Conservation (phyloP, 805 yeast genomes). For the Metschnikowia reukaufii region DNA sequence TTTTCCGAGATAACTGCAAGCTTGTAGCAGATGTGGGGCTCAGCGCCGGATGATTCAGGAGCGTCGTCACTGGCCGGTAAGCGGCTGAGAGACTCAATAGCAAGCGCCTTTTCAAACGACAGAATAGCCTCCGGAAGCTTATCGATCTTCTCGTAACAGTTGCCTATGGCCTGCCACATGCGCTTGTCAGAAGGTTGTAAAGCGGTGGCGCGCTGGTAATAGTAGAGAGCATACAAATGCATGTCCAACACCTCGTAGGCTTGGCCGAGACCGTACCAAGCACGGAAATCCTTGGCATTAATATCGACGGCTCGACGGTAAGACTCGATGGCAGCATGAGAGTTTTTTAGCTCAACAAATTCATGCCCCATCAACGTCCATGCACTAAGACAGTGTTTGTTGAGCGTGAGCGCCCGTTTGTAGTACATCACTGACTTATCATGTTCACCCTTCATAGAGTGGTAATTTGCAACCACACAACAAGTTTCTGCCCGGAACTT, state of each 20-base stretch:
- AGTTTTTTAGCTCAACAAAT: conserved; percentile 91
- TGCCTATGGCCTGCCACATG: conserved; percentile 95
- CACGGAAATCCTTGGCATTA: conserved; percentile 84
- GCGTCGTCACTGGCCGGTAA: conserved; percentile 22
- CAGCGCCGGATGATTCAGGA: conserved; percentile 41
- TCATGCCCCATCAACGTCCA: conserved; percentile 99
- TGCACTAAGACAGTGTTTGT: conserved; percentile 79
- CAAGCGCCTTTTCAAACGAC: conserved; percentile 76
- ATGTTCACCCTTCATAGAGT: conserved; percentile 88
- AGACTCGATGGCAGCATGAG: conserved; percentile 96
- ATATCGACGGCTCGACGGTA: conserved; percentile 92
- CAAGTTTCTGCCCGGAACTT: conserved; percentile 92
- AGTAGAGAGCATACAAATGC: conserved; percentile 89
- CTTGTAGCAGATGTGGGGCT: conserved; percentile 56
- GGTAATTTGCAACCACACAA: conserved; percentile 90
- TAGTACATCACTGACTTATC: conserved; percentile 93
- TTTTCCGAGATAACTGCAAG: conserved; percentile 68
- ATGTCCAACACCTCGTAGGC: conserved; percentile 96
- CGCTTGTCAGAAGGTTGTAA: conserved; percentile 86
- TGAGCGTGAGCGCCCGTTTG: conserved; percentile 80
- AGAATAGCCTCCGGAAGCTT: conserved; percentile 72
- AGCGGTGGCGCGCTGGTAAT: conserved; percentile 87
- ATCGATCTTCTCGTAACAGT: conserved; percentile 78
- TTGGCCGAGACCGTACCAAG: conserved; percentile 98
- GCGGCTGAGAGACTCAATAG: conserved; percentile 42